phyloP scores from a whole-genome alignment of 2,329 filamentous ascomycete species.

The Piedraia hortae region DNA sequence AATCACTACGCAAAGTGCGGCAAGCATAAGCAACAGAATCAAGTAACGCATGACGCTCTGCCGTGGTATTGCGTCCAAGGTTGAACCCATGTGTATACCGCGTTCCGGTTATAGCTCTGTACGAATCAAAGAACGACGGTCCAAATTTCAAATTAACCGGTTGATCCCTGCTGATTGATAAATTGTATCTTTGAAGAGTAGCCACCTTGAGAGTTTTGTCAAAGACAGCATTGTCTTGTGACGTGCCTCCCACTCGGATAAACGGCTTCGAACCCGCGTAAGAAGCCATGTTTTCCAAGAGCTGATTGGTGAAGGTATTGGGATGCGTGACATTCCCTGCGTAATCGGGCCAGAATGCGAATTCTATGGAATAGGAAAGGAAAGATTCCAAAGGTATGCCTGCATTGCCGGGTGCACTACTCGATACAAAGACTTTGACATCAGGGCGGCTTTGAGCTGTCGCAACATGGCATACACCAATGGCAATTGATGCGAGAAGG shows the following conservation, averaged over 20 bases:
- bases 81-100: slow-evolving; percentile 37
- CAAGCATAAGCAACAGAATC: slow-evolving; percentile 30
- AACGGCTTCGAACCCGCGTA: slow-evolving; percentile 27
- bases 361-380: slow-evolving; percentile 25
- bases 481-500: no score
- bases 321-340: slow-evolving; percentile 26
- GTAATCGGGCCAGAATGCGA: slow-evolving; percentile 26
- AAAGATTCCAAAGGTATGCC: slow-evolving; percentile 17
- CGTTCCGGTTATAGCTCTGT: slow-evolving; percentile 26
- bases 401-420: slow-evolving; percentile 7
- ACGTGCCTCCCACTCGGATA: slow-evolving; percentile 38
- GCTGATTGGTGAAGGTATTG: slow-evolving; percentile 28
- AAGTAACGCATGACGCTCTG: slow-evolving; percentile 24
- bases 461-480: no score
- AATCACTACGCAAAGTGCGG: slow-evolving; percentile 23
- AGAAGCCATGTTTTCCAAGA: slow-evolving; percentile 2
- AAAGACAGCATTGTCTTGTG: slow-evolving; percentile 36
- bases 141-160: slow-evolving; percentile 33
- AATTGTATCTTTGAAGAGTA: slow-evolving; percentile 25
- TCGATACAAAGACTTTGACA: no score
- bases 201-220: slow-evolving; percentile 24
- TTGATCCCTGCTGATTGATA: slow-evolving; percentile 26
- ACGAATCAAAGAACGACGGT: slow-evolving; percentile 34
- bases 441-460: no score
- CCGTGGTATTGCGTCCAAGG: slow-evolving; percentile 24